These are phyloP conservation scores for Fusarium paranaense DNA, from an alignment of 2,329 filamentous ascomycete species.

Conservation along the genomic window DNA sequence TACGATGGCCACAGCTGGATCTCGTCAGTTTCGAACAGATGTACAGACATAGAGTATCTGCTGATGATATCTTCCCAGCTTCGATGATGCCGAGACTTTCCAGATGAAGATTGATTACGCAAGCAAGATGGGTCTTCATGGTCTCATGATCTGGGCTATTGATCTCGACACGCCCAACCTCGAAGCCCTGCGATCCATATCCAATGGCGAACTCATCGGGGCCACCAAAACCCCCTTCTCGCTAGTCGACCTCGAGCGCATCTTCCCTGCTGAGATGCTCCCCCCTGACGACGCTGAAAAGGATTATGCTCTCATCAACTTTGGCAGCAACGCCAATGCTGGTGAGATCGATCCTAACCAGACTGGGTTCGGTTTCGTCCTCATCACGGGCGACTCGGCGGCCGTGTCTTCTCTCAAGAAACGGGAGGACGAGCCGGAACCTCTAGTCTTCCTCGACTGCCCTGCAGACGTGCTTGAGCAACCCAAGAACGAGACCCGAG, in stretches of 20 bases:
- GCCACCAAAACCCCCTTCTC: background rate
- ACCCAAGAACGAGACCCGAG: background rate
- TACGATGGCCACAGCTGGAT: background rate
- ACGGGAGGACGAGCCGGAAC: background rate
- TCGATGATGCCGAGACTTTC: background rate
- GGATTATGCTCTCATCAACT: background rate
- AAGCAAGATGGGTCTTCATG: background rate
- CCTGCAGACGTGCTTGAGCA: background rate
- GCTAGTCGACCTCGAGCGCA: background rate
- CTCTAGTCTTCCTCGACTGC: background rate
- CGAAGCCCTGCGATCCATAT: background rate
- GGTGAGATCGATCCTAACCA: background rate
- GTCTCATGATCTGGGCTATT: background rate
- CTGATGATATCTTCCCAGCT: background rate
- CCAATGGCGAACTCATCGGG: background rate
- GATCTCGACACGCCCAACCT: background rate
- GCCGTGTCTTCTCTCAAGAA: background rate
- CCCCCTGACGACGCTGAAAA: background rate
- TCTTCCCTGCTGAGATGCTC: background rate
- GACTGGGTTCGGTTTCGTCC: background rate
- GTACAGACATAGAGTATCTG: background rate
- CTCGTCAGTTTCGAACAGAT: background rate
- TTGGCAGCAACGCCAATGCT: background rate
- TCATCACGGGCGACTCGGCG: background rate
- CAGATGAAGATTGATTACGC: background rate